Evolutionary conservation across 345 rosid genomes (phyloP).

Genomic region (Eucalyptus melliodora): DNA sequence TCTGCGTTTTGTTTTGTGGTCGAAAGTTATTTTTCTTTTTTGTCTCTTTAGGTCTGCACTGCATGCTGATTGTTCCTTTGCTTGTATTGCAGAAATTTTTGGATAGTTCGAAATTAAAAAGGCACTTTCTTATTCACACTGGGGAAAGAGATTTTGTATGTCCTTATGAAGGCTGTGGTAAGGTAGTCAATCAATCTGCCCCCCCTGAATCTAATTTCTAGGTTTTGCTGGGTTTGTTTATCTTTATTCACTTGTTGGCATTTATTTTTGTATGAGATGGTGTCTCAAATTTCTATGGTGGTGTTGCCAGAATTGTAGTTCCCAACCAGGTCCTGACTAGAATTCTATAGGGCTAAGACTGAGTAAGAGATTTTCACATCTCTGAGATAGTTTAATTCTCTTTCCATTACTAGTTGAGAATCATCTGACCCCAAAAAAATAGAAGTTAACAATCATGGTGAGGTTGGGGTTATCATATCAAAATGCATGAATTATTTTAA

Average conservation of each 20-base stretch:
- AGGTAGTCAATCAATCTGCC: slow-evolving; percentile 44
- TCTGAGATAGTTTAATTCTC: not conserved
- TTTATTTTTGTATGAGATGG: not conserved
- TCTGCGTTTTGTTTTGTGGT: no score
- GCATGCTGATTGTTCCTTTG: not conserved
- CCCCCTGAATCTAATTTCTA: not conserved
- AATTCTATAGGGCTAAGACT: not conserved
- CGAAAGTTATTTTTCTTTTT: not conserved
- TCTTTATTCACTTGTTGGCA: not conserved
- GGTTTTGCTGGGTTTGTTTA: not conserved
- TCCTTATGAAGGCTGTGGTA: slow-evolving; percentile 97
- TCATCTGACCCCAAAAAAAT: not conserved
- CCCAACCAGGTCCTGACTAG: not conserved
- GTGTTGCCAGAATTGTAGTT: not conserved
- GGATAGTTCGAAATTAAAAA: slow-evolving; percentile 96
- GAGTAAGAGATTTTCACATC: not conserved
- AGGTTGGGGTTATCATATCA: not conserved
- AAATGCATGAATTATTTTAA: not conserved
- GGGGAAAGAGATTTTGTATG: slow-evolving; percentile 82
- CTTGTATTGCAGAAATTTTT: slow-evolving; percentile 74
- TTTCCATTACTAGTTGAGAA: not conserved
- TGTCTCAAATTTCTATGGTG: not conserved
- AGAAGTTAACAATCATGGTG: not conserved
- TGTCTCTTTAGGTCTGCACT: not conserved
- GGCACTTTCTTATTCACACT: slow-evolving; percentile 91